Evolutionary conservation across 2,329 filamentous ascomycete species (phyloP), one percentile per base, ranked within the genome.

Genomic region (Fusarium sambucinum): DNA sequence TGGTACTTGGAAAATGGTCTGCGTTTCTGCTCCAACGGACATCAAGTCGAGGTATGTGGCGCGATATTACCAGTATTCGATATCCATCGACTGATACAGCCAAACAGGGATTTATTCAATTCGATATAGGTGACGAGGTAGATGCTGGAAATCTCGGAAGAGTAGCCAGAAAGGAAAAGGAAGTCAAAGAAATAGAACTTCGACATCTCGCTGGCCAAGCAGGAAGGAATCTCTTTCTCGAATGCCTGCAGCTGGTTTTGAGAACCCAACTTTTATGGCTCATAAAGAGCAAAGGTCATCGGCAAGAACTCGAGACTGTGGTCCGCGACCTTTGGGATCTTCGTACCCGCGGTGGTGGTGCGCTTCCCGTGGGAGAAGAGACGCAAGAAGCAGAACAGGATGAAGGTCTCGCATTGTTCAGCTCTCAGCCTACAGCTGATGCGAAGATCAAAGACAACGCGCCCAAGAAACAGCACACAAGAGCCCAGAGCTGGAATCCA

Each of bases 301-400:
- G 90, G 2, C 78, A 83, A 6, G 91, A 97, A 72, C 83, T 97
- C 14, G 93, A 97, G 82, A 89, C 82, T 10, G 84, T 97, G 12
- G 89, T 96, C 7, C 88, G 89, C 60, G 94, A 97, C 76, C 85
- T 99, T 16, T 99, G 96, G 95, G 85, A 90, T 53, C 80, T 97
- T 51, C 87, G 93, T 7, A 81, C 84, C 4, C 80, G 85, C 37
- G 80, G 80, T 21, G 80, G 75, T 78, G 71, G 82, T 66, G 33
- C 82, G 78, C 45, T 79, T 75, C 69, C 78, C 16, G 40, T 73
- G 42, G 53, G 75, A 21, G 72, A 75, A 16, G 67, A 67, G 27
- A 47, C 68, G 23, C 53, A 68, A 11, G 62, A 68, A 17, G 66
- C 68, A 30, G 48, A 66, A 10, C 62, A 68, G 41, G 76, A 75